These are phyloP conservation scores for Sporothrix pallida DNA, from an alignment of 2,329 filamentous ascomycete species.

Conservation along the genomic window DNA sequence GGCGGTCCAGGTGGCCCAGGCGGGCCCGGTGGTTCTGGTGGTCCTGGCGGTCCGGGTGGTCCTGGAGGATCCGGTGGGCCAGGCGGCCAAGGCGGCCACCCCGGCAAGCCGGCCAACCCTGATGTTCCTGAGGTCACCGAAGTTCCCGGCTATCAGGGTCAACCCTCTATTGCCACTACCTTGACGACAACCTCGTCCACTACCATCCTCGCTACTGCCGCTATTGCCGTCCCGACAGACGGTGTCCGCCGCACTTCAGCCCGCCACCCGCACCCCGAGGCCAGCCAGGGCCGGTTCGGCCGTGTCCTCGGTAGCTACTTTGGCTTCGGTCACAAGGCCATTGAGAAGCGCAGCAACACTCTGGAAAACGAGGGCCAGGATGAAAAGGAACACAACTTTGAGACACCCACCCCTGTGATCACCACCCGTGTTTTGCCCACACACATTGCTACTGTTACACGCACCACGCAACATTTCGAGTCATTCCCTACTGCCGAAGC, in stretches of 20 bases:
- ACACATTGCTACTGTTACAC: background rate
- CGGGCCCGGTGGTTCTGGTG: background rate
- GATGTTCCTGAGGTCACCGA: background rate
- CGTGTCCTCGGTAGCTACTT: constrained; percentile 2
- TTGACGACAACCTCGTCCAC: background rate
- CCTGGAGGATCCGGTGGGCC: background rate
- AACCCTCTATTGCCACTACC: background rate
- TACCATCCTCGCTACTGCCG: background rate
- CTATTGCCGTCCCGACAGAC: background rate
- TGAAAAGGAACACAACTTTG: background rate
- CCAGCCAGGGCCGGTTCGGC: background rate
- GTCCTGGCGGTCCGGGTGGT: background rate
- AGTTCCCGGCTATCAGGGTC: background rate
- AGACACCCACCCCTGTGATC: background rate
- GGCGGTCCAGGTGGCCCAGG: background rate
- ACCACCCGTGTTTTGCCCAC: background rate
- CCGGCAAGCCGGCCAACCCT: background rate
- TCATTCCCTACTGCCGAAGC: background rate
- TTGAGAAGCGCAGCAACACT: background rate
- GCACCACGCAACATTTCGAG: background rate
- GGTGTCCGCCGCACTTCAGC: background rate
- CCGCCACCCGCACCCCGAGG: background rate
- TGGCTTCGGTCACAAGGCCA: background rate
- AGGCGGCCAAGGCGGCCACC: background rate
- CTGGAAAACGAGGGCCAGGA: background rate